These are phyloP conservation scores for Phycomyces blakesleeanus DNA, from an alignment of 192 early-diverging fungal species.

Conservation along the genomic window DNA sequence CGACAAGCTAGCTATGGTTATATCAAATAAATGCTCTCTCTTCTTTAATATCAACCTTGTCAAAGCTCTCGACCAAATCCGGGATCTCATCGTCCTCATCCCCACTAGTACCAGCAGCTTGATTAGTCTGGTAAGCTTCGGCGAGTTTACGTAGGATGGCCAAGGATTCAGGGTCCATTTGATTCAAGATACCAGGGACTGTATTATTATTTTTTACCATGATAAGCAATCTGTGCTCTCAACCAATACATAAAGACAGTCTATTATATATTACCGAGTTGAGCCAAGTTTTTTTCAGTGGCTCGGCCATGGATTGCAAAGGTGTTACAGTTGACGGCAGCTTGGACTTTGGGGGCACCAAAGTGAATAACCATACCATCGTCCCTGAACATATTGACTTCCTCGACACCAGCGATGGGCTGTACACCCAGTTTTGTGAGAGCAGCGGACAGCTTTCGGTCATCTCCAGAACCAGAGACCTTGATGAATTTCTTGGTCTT, in stretches of 20 bases:
- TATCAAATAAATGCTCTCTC: too few relatives aligned
- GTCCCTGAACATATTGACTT: constrained; percentile 98
- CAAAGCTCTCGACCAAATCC: too few relatives aligned
- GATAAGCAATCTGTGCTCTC: too few relatives aligned
- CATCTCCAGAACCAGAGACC: constrained; percentile 66
- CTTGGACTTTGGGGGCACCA: constrained; percentile 78
- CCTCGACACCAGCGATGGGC: constrained; percentile 82
- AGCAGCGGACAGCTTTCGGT: constrained; percentile 89
- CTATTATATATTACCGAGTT: constrained; percentile 46
- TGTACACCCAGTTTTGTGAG: constrained; percentile 91
- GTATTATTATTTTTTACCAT: too few relatives aligned
- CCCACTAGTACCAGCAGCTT: too few relatives aligned
- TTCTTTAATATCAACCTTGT: too few relatives aligned
- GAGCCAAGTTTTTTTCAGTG: constrained; percentile 79
- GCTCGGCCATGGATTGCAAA: constrained; percentile 87
- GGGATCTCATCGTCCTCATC: too few relatives aligned
- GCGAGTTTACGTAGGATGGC: too few relatives aligned
- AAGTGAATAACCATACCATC: constrained; percentile 94
- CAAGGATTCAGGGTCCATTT: too few relatives aligned
- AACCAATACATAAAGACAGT: neutral
- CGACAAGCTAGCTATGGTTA: too few relatives aligned
- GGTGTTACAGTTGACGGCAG: constrained; percentile 86
- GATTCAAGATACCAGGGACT: too few relatives aligned
- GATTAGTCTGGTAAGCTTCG: too few relatives aligned
- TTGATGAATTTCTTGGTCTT: constrained; percentile 75